A percentile compares a stretch with the other conserved stretches of the same genome.
These are phyloP conservation scores for Clarireedia hainanense DNA, from an alignment of 2,329 filamentous ascomycete genomes.

Conservation along the genomic window DNA sequence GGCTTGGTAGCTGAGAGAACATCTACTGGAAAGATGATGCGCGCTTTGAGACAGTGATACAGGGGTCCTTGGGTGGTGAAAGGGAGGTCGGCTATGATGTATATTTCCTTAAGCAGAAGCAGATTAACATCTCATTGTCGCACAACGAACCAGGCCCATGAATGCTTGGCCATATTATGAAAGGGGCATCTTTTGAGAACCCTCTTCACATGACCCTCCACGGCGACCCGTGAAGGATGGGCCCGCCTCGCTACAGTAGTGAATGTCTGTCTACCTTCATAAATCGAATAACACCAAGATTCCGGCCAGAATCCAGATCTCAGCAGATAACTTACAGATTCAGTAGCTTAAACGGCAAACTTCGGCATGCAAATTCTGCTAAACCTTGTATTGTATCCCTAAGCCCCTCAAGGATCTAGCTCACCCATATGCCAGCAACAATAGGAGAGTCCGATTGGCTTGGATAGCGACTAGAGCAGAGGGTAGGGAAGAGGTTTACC, in stretches of 20 bases:
- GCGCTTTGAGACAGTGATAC: background rate
- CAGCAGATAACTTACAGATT: too few relatives aligned
- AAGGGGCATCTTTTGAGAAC: background rate
- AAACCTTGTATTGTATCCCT: background rate
- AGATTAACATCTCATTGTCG: background rate
- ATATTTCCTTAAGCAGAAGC: background rate
- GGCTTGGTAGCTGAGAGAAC: too few relatives aligned
- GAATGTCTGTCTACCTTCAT: too few relatives aligned
- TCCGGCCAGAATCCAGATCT: background rate
- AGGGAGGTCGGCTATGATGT: background rate
- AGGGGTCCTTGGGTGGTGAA: background rate
- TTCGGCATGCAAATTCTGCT: background rate
- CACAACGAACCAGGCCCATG: background rate
- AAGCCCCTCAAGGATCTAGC: background rate
- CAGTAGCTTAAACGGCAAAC: background rate
- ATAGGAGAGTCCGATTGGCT: slow-evolving; percentile 5
- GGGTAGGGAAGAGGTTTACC: slow-evolving; percentile 6
- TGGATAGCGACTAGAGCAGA: background rate
- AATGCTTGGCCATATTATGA: background rate
- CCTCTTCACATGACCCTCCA: too few relatives aligned
- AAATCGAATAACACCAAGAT: background rate
- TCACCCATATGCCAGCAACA: background rate
- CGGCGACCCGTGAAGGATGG: too few relatives aligned
- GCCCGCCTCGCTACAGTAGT: too few relatives aligned
- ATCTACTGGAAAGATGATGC: too few relatives aligned